Base-by-base conservation (phyloP, 2,329 filamentous ascomycete genomes). In the Hypoxylon sp. region DNA sequence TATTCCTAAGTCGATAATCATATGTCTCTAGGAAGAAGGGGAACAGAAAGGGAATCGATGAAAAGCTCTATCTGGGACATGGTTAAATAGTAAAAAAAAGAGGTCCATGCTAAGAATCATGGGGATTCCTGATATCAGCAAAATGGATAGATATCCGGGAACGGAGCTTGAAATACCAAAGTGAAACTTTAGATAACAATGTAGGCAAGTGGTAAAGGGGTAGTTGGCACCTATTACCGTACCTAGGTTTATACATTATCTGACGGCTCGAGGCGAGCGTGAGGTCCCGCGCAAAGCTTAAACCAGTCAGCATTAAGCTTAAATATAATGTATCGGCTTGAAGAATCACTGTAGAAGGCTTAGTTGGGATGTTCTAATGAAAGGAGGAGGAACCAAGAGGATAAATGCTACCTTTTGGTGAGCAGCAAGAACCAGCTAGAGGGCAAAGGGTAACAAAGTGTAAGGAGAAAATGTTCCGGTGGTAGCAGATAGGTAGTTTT, bases 141-240 rank as follows among this genome's bases (percentile, higher is more conserved):
- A 30, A 12, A 43, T n/a, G n/a, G 27, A 40, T 34, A 40, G 7
- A 17, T 27, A 25, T 35, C 23, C 34, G 26, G 19, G 21, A 51
- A 23, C 41, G 30, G 40, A 38, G n/a, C 26, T 31, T 7, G 17
- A 11, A 13, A 37, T 37, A 36, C 8, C 20, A n/a, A n/a, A n/a
- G n/a, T n/a, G 12, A 48, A 55, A 48, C 37, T 51, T 32, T 51
- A 47, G 31, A 51, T 40, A 42, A 37, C 8, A 37, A 29, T 16
- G 7, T 34, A 26, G 25, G n/a, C 20, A 13, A 16, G 11, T 15
- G 37, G 37, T 27, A 32, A 40, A 30, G 43, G 19, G 27, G 13
- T 9, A 20, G 3, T n/a, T 32, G 16, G 16, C 29, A 25, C 25
- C 16, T 35, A 9, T 26, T 34, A 34, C 32, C 47, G 25, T 37